A percentile compares a stretch with the other conserved stretches of the same genome.
Evolutionary conservation across 306 rosid genomes (phyloP).

Genomic region (Prunus kanzakura): DNA sequence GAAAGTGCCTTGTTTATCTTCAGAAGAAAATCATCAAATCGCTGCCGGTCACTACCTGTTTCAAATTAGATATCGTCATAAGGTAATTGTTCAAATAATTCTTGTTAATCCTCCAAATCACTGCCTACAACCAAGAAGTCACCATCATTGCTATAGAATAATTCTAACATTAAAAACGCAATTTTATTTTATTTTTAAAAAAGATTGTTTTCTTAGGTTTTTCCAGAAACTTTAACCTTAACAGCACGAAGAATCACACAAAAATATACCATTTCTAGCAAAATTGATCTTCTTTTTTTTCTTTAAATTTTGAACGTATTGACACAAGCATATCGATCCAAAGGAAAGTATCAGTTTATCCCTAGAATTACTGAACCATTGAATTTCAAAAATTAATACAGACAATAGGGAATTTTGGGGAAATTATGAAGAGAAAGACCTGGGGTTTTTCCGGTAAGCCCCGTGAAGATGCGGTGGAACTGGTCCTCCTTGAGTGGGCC

Average conservation of each 20-base stretch:
- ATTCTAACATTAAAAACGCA: not conserved
- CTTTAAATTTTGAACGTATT: not conserved
- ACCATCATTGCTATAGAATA: not conserved
- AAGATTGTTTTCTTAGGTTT: not conserved
- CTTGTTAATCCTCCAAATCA: not conserved
- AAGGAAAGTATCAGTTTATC: not conserved
- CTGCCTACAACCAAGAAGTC: not conserved
- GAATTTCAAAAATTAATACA: not conserved
- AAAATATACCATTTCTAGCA: not conserved
- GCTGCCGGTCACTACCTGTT: slow-evolving; percentile 49
- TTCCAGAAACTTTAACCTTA: not conserved
- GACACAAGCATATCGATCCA: not conserved
- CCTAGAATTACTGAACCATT: not conserved
- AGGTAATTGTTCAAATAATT: slow-evolving; percentile 15
- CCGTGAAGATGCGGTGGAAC: slow-evolving; percentile 57
- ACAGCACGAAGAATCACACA: not conserved
- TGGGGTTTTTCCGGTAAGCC: slow-evolving; percentile 66
- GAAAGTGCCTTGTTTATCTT: slow-evolving; percentile 82
- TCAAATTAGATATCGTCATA: slow-evolving; percentile 3
- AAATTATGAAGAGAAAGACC: slow-evolving; percentile 34
- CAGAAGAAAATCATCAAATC: slow-evolving; percentile 62
- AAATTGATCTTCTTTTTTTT: not conserved
- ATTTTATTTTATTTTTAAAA: not conserved
- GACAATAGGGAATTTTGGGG: not conserved
- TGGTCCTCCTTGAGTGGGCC: slow-evolving; percentile 72